Evolutionary conservation across 352 stramenopile genomes (phyloP).

Genomic region (Pythium biforme): DNA sequence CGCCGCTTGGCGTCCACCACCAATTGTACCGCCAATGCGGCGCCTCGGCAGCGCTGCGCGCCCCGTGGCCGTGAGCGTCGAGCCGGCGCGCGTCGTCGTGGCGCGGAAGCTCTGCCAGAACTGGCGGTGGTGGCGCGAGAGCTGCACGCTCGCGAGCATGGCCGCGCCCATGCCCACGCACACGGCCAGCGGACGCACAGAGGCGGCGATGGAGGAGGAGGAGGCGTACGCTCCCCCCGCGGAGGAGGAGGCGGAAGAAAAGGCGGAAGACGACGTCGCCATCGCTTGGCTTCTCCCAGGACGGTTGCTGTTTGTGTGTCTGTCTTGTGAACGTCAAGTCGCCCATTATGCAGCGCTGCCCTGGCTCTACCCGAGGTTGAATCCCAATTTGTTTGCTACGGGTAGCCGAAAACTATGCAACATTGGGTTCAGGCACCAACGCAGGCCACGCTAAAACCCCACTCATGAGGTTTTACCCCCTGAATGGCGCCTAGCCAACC

Average conservation of each 20-base stretch:
- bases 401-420: not conserved
- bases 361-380: constrained; percentile 11
- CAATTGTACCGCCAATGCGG: not conserved
- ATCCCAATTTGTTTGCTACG: not conserved
- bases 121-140: constrained; percentile 46
- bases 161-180: constrained; percentile 73
- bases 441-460: too few species aligned
- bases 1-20: not conserved
- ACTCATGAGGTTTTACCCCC: constrained; percentile 8
- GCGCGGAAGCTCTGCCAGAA: constrained; percentile 49
- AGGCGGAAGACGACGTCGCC: not conserved
- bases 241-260: not conserved
- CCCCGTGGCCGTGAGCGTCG: not conserved
- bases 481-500: constrained; percentile 21
- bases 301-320: not conserved
- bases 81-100: not conserved
- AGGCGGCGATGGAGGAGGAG: not conserved
- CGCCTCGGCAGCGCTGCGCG: constrained; percentile 4
- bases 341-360: not conserved
- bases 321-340: constrained; percentile 19
- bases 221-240: not conserved
- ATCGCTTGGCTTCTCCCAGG: not conserved
- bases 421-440: not conserved
- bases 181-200: constrained; percentile 38
- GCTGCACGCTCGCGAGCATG: constrained; percentile 63